phyloP scores from a whole-genome alignment of 495 filamentous ascomycete species.

The Trichoderma erinaceum region DNA sequence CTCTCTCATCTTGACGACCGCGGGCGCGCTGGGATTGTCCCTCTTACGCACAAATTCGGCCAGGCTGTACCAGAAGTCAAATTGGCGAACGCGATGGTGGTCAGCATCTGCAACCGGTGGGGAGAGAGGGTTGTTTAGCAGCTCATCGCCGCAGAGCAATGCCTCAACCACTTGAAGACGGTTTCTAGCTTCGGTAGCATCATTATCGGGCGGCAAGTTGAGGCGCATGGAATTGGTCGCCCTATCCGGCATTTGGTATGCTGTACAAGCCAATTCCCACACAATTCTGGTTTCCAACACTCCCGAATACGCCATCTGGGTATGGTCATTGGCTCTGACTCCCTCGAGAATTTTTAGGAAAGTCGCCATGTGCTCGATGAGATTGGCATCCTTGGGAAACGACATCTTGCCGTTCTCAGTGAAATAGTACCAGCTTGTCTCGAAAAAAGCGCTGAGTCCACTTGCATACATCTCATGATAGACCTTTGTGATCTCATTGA shows the following conservation, averaged over 20 bases:
- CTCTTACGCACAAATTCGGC: conserved; percentile 63
- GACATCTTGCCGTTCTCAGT: conserved; percentile 32
- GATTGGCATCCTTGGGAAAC: conserved; percentile 50
- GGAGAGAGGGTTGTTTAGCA: conserved; percentile 53
- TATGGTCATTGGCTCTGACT: conserved; percentile 44
- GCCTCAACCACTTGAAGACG: conserved; percentile 70
- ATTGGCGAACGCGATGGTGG: conserved; percentile 51
- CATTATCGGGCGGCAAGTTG: conserved; percentile 38
- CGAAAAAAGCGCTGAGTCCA: conserved; percentile 73
- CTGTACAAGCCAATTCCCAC: conserved; percentile 54
- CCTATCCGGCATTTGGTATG: conserved; percentile 24
- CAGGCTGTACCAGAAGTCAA: conserved; percentile 76
- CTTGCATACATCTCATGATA: conserved; percentile 71
- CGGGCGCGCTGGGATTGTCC: conserved; percentile 42
- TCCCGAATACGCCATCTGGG: conserved; percentile 53
- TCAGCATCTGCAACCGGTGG: conserved; percentile 33
- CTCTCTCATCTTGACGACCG: conserved; percentile 46
- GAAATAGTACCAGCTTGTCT: conserved; percentile 73
- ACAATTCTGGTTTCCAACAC: conserved; percentile 66
- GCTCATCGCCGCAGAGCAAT: conserved; percentile 61
- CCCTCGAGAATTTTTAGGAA: conserved; percentile 45
- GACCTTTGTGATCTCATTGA: conserved; percentile 66
- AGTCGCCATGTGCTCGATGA: conserved; percentile 57
- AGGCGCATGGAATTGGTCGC: conserved; percentile 23
- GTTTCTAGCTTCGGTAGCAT: conserved; percentile 53